phyloP scores from a whole-genome alignment of 2,329 filamentous ascomycete species.

The Colletotrichum lupini region DNA sequence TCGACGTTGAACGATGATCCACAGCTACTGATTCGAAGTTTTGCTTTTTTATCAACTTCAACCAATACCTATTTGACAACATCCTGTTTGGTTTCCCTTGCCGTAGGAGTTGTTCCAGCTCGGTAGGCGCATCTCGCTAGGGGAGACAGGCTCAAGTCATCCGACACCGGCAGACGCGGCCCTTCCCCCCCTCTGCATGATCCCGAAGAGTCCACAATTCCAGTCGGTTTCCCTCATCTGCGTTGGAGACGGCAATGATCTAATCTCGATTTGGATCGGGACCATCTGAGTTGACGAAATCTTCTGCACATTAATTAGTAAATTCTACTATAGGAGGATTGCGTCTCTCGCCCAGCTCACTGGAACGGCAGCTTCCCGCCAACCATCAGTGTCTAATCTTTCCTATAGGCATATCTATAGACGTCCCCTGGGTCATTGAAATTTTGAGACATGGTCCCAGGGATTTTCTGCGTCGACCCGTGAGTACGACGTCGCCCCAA shows the following conservation, averaged over 20 bases:
- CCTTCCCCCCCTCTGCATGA: neutral
- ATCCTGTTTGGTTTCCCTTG: neutral
- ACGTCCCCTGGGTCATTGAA: neutral
- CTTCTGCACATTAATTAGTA: neutral
- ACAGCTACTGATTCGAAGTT: neutral
- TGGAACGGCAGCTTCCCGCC: neutral
- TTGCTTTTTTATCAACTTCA: neutral
- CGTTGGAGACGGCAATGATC: neutral
- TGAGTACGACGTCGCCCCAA: neutral
- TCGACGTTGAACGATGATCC: neutral
- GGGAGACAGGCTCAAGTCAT: neutral
- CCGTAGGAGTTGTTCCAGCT: neutral
- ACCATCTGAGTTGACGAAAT: neutral
- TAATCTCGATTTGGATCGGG: neutral
- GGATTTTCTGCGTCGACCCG: neutral
- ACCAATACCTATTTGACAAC: neutral
- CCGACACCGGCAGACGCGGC: neutral
- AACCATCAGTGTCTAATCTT: neutral
- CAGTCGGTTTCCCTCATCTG: neutral
- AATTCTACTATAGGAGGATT: neutral
- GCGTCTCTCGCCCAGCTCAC: neutral
- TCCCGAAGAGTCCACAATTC: neutral
- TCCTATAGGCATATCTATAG: too few relatives aligned
- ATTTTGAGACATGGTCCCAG: neutral
- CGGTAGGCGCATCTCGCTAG: neutral